phyloP scores from a whole-genome alignment of 306 rosid species.

The Styphnolobium japonicum region DNA sequence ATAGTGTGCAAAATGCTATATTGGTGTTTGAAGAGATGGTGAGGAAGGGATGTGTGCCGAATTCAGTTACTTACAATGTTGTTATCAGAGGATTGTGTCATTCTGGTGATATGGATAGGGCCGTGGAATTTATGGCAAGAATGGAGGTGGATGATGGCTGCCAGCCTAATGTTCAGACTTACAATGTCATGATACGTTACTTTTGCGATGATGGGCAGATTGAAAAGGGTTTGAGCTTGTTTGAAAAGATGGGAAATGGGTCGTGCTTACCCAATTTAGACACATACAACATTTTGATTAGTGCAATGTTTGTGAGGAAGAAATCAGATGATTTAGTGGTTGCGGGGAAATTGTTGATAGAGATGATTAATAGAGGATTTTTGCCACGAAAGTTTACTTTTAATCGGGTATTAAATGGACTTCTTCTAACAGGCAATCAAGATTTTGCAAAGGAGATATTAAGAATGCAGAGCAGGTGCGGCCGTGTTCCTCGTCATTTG shows the following conservation, averaged over 20 bases:
- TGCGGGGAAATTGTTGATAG: constrained; percentile 82
- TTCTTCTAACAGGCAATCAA: constrained; percentile 72
- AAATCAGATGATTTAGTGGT: constrained; percentile 62
- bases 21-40: constrained; percentile 71
- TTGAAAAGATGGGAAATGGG: constrained; percentile 66
- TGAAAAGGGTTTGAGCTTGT: constrained; percentile 59
- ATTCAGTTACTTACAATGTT: constrained; percentile 59
- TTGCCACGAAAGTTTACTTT: constrained; percentile 71
- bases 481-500: constrained; percentile 61
- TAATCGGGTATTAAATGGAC: constrained; percentile 72
- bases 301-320: constrained; percentile 90
- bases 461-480: constrained; percentile 67
- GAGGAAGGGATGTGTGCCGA: constrained; percentile 67
- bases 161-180: constrained; percentile 68
- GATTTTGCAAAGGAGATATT: constrained; percentile 74
- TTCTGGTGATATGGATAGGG: constrained; percentile 55
- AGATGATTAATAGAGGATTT: constrained; percentile 85
- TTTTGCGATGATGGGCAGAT: constrained; percentile 78
- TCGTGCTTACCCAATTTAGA: constrained; percentile 82
- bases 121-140: constrained; percentile 49
- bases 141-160: constrained; percentile 63
- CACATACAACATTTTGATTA: constrained; percentile 73
- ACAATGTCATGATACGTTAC: constrained; percentile 63
- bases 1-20: constrained; percentile 61
- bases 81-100: constrained; percentile 85